These are phyloP conservation scores for Nyctanthes arbortristis DNA, from an alignment of 257 asterid genomes.

Conservation along the genomic window DNA sequence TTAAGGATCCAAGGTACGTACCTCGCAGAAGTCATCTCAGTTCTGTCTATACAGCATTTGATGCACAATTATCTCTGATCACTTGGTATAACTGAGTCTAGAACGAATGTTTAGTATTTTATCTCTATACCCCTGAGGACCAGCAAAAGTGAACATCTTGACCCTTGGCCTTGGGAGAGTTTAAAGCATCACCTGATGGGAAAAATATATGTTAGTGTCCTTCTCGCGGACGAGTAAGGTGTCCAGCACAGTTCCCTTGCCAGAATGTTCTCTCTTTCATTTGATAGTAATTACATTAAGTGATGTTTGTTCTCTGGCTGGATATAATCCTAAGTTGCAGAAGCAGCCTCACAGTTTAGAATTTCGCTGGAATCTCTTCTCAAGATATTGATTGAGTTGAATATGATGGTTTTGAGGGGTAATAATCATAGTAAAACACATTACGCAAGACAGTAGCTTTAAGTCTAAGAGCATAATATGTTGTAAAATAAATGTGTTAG, in stretches of 20 bases:
- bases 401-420: neutral
- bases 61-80: neutral
- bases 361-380: neutral
- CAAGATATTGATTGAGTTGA: neutral
- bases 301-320: neutral
- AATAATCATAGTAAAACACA: neutral
- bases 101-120: neutral
- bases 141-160: neutral
- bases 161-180: no score
- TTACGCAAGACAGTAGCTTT: neutral
- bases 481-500: slow-evolving; percentile 1
- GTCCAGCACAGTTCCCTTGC: neutral
- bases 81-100: neutral
- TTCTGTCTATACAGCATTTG: neutral
- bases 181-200: neutral
- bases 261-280: neutral
- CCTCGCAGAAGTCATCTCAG: neutral
- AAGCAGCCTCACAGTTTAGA: neutral
- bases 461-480: neutral
- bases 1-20: neutral
- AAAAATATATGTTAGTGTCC: neutral
- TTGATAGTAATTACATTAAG: neutral
- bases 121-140: neutral
- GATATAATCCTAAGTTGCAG: neutral
- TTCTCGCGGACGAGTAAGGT: neutral